Percentiles rank a stretch among this genome's conserved stretches.
Evolutionary conservation across 331 rosid genomes (phyloP).

Genomic region (Malus hybrid): DNA sequence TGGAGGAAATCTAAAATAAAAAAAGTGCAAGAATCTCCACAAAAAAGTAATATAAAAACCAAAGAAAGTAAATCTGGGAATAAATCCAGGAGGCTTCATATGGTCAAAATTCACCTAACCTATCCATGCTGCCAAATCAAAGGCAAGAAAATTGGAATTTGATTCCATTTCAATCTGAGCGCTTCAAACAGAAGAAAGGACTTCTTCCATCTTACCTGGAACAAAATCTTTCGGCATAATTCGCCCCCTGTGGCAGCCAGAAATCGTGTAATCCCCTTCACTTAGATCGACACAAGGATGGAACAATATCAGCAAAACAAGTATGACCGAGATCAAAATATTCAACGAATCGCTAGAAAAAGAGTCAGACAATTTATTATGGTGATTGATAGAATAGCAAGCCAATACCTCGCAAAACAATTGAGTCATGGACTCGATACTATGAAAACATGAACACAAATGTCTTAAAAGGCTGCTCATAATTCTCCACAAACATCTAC

Average conservation of each 20-base stretch:
- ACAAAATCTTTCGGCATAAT: constrained; percentile 16
- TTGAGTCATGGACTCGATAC: constrained; percentile 19
- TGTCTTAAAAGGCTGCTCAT: constrained; percentile 24
- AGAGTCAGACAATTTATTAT: constrained; percentile 38
- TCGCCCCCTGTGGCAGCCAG: neutral
- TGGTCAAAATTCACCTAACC: too few species aligned
- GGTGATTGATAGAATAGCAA: constrained; percentile 11
- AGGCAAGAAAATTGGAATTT: constrained; percentile 7
- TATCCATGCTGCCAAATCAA: too few species aligned
- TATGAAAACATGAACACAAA: constrained; percentile 14
- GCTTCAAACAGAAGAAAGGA: constrained; percentile 12
- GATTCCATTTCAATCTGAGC: constrained; percentile 18
- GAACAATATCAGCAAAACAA: neutral
- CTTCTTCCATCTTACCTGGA: neutral
- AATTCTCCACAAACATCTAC: constrained; percentile 25
- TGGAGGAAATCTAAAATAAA: too few species aligned
- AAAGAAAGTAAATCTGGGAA: too few species aligned
- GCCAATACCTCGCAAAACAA: constrained; percentile 17
- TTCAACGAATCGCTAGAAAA: neutral
- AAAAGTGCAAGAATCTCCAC: too few species aligned
- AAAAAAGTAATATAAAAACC: too few species aligned
- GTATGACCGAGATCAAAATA: neutral
- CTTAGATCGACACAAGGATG: neutral
- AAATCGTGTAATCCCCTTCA: neutral
- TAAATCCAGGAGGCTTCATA: too few species aligned